These are phyloP conservation scores for Ambrosiella cleistominuta DNA, from an alignment of 2,329 filamentous ascomycete species.

Conservation along the genomic window DNA sequence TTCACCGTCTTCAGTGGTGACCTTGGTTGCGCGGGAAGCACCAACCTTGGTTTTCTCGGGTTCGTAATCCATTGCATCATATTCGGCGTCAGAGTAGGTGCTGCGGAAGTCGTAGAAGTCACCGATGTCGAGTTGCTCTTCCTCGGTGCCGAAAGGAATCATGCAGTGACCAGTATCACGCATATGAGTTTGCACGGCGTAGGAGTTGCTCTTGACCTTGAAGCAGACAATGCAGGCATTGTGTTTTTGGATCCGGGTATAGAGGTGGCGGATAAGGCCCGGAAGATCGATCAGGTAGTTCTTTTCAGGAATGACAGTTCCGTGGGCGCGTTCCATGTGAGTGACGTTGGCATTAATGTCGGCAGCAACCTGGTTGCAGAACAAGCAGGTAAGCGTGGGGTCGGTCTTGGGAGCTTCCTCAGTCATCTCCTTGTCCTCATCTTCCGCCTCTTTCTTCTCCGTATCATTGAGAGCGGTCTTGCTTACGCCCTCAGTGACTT, in stretches of 20 bases:
- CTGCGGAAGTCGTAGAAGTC: constrained; percentile 95
- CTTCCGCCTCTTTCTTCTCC: constrained; percentile 27
- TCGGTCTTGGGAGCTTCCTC: constrained; percentile 19
- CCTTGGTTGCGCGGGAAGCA: constrained; percentile 35
- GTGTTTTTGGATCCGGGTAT: constrained; percentile 60
- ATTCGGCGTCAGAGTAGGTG: constrained; percentile 74
- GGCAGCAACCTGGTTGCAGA: constrained; percentile 77
- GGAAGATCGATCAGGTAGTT: constrained; percentile 67
- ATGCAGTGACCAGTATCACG: constrained; percentile 92
- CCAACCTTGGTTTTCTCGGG: constrained; percentile 47
- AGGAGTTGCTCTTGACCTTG: constrained; percentile 59
- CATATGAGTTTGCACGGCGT: constrained; percentile 90
- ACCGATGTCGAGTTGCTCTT: constrained; percentile 83
- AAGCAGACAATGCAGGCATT: constrained; percentile 80
- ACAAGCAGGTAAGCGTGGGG: constrained; percentile 51
- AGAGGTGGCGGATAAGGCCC: constrained; percentile 61
- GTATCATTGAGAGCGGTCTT: constrained; percentile 50
- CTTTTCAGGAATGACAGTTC: constrained; percentile 90
- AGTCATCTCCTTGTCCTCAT: constrained; percentile 26
- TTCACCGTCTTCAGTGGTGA: constrained; percentile 32
- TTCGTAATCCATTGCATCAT: constrained; percentile 35
- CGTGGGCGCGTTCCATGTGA: constrained; percentile 86
- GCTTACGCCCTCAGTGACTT: constrained; percentile 62
- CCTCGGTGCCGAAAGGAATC: constrained; percentile 77
- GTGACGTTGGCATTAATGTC: constrained; percentile 56